Evolutionary conservation across 2,329 filamentous ascomycete species (phyloP).

Genomic region (Pyrenochaeta sp.): DNA sequence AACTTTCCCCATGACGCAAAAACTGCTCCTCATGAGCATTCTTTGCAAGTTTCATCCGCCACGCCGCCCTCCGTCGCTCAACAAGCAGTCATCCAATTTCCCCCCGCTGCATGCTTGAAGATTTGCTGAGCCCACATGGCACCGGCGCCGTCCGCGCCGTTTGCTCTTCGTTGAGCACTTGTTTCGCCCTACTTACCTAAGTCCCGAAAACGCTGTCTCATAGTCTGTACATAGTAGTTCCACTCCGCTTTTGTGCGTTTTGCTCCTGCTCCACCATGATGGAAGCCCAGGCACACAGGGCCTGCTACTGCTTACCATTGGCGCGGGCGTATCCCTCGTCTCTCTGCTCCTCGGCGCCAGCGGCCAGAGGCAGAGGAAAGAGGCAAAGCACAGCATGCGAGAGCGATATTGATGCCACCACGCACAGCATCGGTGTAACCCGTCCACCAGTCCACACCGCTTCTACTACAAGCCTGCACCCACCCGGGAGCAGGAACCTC

Average conservation of each 20-base stretch:
- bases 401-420: conserved; percentile 40
- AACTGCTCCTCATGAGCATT: not conserved
- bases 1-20: conserved; percentile 10
- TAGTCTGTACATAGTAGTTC: too few relatives aligned
- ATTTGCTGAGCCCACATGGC: conserved; percentile 9
- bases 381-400: conserved; percentile 26
- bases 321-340: conserved; percentile 19
- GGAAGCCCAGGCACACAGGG: conserved; percentile 21
- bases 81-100: conserved; percentile 20
- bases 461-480: conserved; percentile 33
- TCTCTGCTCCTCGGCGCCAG: conserved; percentile 4
- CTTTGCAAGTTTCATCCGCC: conserved; percentile 10
- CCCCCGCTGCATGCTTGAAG: conserved; percentile 5
- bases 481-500: conserved; percentile 18
- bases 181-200: conserved; percentile 18
- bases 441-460: conserved; percentile 38
- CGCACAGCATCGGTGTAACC: conserved; percentile 38
- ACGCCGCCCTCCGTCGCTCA: conserved; percentile 13
- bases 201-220: too few relatives aligned
- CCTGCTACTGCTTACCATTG: conserved; percentile 13
- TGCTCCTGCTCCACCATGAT: conserved; percentile 31
- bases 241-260: conserved; percentile 18
- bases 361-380: too few relatives aligned
- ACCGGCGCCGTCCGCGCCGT: conserved; percentile 10
- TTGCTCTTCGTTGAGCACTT: conserved; percentile 8